phyloP scores from a whole-genome alignment of 1,284 basidiomycete species.

The Trametes polyzona region DNA sequence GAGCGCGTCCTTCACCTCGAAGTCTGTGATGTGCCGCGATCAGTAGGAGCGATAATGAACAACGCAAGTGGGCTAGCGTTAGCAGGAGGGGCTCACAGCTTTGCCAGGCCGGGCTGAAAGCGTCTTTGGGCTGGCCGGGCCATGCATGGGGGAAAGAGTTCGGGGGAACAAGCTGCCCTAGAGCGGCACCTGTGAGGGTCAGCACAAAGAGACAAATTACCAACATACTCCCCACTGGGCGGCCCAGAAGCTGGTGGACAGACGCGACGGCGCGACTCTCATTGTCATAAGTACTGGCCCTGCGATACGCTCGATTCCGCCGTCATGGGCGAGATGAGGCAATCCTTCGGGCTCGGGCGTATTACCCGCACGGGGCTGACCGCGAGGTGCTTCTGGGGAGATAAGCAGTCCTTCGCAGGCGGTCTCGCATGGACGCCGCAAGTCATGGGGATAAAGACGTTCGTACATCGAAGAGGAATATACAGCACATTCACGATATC shows the following conservation, averaged over 20 bases:
- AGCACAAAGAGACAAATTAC: not conserved
- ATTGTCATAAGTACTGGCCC: not conserved
- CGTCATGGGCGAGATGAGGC: slow-evolving; percentile 6
- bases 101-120: slow-evolving; percentile 37
- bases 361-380: not conserved
- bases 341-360: not conserved
- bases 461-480: not conserved
- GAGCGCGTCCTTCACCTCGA: slow-evolving; percentile 38
- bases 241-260: not conserved
- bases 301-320: not conserved
- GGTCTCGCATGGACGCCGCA: not conserved
- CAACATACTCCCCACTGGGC: not conserved
- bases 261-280: not conserved
- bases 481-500: not conserved
- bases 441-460: not conserved
- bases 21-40: slow-evolving; percentile 21
- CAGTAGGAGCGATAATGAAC: not conserved
- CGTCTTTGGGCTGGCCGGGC: slow-evolving; percentile 26
- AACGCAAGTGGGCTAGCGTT: too few species aligned
- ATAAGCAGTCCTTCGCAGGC: not conserved
- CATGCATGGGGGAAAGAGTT: slow-evolving; percentile 28
- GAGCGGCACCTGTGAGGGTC: not conserved
- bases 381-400: not conserved
- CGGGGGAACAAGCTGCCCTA: slow-evolving; percentile 8
- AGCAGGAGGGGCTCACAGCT: slow-evolving; percentile 28